These are phyloP conservation scores for Lachancea mirantina DNA, from an alignment of 805 yeast genomes.

Conservation along the genomic window DNA sequence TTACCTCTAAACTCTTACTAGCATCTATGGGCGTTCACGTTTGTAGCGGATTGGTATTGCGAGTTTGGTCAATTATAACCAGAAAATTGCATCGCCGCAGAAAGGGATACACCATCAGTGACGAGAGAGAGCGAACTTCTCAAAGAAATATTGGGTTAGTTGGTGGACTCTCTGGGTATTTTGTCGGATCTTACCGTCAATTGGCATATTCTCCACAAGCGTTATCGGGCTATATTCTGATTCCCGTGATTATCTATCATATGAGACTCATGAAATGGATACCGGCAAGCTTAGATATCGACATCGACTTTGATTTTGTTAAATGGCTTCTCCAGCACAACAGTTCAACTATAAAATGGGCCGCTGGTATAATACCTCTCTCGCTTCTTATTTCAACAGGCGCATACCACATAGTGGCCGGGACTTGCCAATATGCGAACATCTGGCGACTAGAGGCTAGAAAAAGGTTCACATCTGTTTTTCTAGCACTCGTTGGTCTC, in stretches of 20 bases:
- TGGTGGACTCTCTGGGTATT: constrained; percentile 23
- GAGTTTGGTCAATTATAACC: constrained; percentile 11
- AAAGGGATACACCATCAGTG: constrained; percentile 8
- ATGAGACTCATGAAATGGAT: constrained; percentile 16
- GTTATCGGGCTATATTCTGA: constrained; percentile 18
- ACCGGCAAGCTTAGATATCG: constrained; percentile 13
- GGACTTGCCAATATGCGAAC: constrained; percentile 17
- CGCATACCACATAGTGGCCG: constrained; percentile 22
- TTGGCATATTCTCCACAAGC: constrained; percentile 19
- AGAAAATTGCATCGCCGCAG: constrained; percentile 3
- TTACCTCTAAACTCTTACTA: constrained; percentile 15
- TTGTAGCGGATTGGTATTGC: constrained; percentile 12
- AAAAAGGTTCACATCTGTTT: constrained; percentile 17
- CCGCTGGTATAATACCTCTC: constrained; percentile 20
- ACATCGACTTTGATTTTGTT: constrained; percentile 19
- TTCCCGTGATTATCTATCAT: constrained; percentile 18
- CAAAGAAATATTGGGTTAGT: constrained; percentile 20
- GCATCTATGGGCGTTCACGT: constrained; percentile 9
- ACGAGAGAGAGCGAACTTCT: constrained; percentile 13
- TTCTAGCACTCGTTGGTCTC: no score
- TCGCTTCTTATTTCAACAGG: constrained; percentile 17
- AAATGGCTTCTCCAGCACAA: constrained; percentile 21
- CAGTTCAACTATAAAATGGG: constrained; percentile 13
- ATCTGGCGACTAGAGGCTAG: constrained; percentile 15
- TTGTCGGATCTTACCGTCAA: constrained; percentile 17